These are phyloP conservation scores for Cercospora zeina DNA, from an alignment of 2,329 filamentous ascomycete species.

Conservation along the genomic window DNA sequence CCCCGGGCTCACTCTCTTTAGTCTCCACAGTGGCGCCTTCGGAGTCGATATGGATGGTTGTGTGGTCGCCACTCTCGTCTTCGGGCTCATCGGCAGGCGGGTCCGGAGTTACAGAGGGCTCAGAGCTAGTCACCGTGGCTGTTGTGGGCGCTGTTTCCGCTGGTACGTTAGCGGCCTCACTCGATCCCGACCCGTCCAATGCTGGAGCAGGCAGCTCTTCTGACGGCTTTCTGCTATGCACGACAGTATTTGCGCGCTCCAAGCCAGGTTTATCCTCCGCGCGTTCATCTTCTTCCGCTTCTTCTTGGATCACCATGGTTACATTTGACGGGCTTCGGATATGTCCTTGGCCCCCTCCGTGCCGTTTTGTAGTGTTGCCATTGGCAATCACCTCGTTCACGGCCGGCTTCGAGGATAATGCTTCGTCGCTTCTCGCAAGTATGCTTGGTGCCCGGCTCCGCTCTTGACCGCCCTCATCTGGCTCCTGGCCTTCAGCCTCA, in stretches of 20 bases:
- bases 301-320: slow-evolving; percentile 77
- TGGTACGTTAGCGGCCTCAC: slow-evolving; percentile 10
- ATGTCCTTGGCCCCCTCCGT: slow-evolving; percentile 58
- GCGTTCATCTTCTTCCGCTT: slow-evolving; percentile 62
- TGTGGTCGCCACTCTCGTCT: slow-evolving; percentile 16
- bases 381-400: slow-evolving; percentile 53
- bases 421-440: slow-evolving; percentile 22
- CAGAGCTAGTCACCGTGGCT: background rate
- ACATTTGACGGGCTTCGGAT: slow-evolving; percentile 71
- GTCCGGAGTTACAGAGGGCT: background rate
- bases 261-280: slow-evolving; percentile 26
- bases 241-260: slow-evolving; percentile 33
- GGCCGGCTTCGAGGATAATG: slow-evolving; percentile 32
- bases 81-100: background rate
- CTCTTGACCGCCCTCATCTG: slow-evolving; percentile 32
- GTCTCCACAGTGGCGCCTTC: slow-evolving; percentile 8
- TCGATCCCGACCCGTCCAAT: slow-evolving; percentile 32
- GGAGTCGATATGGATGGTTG: slow-evolving; percentile 12
- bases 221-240: slow-evolving; percentile 23
- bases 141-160: slow-evolving; percentile 5
- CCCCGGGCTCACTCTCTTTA: slow-evolving; percentile 17
- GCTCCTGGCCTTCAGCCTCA: slow-evolving; percentile 82
- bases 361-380: slow-evolving; percentile 74
- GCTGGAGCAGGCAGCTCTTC: slow-evolving; percentile 52
- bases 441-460: slow-evolving; percentile 22